Conservation (phyloP, 257 asterid species). For the Solanum chmielewskii region DNA sequence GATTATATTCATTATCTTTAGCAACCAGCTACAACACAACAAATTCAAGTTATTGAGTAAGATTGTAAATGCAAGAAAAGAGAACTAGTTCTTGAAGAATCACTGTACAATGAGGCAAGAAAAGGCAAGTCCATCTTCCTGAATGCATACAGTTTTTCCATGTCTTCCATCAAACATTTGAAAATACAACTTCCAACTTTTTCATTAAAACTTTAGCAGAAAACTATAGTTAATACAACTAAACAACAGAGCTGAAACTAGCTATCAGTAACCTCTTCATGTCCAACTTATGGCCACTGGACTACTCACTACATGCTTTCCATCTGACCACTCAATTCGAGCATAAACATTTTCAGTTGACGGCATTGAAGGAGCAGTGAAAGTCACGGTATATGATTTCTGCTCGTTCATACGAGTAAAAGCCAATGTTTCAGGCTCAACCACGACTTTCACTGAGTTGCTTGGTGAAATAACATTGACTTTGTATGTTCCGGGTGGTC, state of each 20-base stretch:
- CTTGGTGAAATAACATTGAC: neutral
- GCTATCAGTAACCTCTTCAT: neutral
- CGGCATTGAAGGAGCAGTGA: neutral
- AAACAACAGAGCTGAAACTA: neutral
- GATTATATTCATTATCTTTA: neutral
- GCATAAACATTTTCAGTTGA: neutral
- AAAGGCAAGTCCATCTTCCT: neutral
- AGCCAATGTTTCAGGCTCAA: conserved; percentile 2
- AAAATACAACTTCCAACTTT: neutral
- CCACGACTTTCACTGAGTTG: neutral
- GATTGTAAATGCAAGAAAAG: neutral
- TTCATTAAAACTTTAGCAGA: neutral
- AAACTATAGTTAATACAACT: neutral
- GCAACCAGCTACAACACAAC: neutral
- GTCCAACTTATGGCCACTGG: conserved; percentile 8
- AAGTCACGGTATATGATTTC: conserved; percentile 1
- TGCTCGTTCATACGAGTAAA: neutral
- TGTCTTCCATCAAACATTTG: neutral
- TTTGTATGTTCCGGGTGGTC: conserved; percentile 5
- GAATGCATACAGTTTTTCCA: neutral
- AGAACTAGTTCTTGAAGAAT: neutral
- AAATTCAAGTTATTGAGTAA: neutral
- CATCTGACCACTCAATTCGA: conserved; percentile 7
- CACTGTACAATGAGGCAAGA: neutral
- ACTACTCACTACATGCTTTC: conserved; percentile 7